A percentile compares a stretch with the other conserved stretches of the same genome.
phyloP scores from a whole-genome alignment of 2,329 filamentous ascomycete genomes.

The Penicillium nordicum region DNA sequence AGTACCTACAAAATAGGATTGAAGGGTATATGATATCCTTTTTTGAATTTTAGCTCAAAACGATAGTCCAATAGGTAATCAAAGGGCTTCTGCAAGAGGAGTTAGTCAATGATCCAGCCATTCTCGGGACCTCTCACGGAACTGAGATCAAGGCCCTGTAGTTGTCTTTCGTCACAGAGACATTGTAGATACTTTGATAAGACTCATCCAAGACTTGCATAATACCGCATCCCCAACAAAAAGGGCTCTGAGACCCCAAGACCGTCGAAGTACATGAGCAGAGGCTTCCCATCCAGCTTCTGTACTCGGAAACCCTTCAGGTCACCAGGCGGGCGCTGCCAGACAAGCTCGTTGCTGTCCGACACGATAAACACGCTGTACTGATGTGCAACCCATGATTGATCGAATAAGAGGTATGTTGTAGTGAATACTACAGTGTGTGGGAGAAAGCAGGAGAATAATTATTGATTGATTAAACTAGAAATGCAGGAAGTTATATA shows the following conservation, averaged over 20 bases:
- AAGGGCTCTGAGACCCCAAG: conserved; percentile 20
- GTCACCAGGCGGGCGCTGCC: conserved; percentile 23
- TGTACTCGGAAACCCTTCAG: conserved; percentile 26
- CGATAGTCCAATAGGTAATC: too few species aligned
- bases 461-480: too few species aligned
- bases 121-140: conserved; percentile 27
- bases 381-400: conserved; percentile 14
- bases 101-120: conserved; percentile 30
- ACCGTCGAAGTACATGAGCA: conserved; percentile 29
- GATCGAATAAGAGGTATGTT: conserved; percentile 20
- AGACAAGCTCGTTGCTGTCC: conserved; percentile 26
- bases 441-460: too few species aligned
- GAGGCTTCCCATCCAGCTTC: conserved; percentile 21
- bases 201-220: conserved; percentile 23
- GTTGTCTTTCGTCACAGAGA: conserved; percentile 19
- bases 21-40: background rate
- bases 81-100: conserved; percentile 14
- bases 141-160: conserved; percentile 23
- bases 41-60: background rate
- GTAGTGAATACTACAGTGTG: too few species aligned
- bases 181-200: conserved; percentile 27
- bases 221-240: conserved; percentile 23
- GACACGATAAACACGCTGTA: conserved; percentile 21
- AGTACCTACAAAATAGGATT: background rate
- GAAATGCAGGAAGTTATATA: too few species aligned